These are phyloP conservation scores for Geotrichum ghanense DNA, from an alignment of 805 yeast species.

Conservation along the genomic window DNA sequence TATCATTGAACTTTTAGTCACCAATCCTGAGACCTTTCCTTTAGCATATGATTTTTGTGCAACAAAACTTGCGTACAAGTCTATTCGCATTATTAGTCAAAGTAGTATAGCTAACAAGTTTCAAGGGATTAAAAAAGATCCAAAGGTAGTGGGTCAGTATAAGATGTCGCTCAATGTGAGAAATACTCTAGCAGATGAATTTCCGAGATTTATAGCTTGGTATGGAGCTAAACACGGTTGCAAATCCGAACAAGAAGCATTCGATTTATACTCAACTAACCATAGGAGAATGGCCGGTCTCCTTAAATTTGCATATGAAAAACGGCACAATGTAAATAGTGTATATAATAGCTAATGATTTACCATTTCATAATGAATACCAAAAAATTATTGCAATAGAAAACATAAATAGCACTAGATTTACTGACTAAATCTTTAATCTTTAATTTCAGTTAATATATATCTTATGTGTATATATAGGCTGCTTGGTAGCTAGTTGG, in stretches of 20 bases:
- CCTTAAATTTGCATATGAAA: neutral
- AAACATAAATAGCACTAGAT: too few species aligned
- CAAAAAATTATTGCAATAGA: too few species aligned
- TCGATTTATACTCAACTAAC: neutral
- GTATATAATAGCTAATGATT: slow-evolving; percentile 1
- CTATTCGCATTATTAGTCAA: neutral
- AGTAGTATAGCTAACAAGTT: neutral
- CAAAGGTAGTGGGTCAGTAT: neutral
- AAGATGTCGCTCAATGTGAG: neutral
- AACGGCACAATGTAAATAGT: neutral
- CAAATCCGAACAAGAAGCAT: neutral
- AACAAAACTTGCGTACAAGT: neutral
- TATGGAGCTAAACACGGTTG: neutral
- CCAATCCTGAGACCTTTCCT: neutral
- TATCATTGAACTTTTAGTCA: neutral
- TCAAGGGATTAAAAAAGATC: neutral
- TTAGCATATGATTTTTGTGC: neutral
- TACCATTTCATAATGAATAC: too few species aligned
- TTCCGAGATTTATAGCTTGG: neutral
- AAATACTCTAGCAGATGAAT: neutral
- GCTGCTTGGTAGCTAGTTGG: too few species aligned
- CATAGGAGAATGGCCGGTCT: neutral
- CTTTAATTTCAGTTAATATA: too few species aligned
- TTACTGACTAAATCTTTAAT: too few species aligned
- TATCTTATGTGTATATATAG: too few species aligned